These are phyloP conservation scores for Fusarium sp. DNA, from an alignment of 2,329 filamentous ascomycete genomes.

Conservation along the genomic window DNA sequence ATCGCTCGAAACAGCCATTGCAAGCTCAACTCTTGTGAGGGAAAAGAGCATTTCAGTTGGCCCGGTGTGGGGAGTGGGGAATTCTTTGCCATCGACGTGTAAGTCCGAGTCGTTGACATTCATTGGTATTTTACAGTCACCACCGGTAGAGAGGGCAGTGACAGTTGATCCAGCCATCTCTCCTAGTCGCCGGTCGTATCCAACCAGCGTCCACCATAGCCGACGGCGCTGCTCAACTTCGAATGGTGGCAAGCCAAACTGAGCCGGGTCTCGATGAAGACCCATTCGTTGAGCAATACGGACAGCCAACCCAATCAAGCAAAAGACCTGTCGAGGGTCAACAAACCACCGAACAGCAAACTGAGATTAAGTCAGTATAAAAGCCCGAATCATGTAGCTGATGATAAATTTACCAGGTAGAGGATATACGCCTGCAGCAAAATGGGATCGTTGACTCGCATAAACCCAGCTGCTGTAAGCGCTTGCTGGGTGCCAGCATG, in stretches of 20 bases:
- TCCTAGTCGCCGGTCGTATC: slow-evolving; percentile 75
- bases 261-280: slow-evolving; percentile 70
- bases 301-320: slow-evolving; percentile 71
- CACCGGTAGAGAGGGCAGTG: slow-evolving; percentile 64
- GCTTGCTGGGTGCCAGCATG: slow-evolving; percentile 71
- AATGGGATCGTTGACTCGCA: slow-evolving; percentile 72
- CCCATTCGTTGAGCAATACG: slow-evolving; percentile 76
- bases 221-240: slow-evolving; percentile 77
- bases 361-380: slow-evolving; percentile 35
- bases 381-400: neutral
- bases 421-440: slow-evolving; percentile 75
- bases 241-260: slow-evolving; percentile 64
- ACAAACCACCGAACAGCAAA: slow-evolving; percentile 65
- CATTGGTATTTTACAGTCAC: slow-evolving; percentile 67
- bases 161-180: slow-evolving; percentile 72
- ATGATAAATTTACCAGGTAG: slow-evolving; percentile 66
- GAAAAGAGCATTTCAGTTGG: slow-evolving; percentile 71
- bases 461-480: slow-evolving; percentile 73
- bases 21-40: slow-evolving; percentile 67
- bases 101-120: slow-evolving; percentile 73
- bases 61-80: slow-evolving; percentile 60
- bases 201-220: slow-evolving; percentile 77
- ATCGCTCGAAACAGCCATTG: slow-evolving; percentile 63
- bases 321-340: slow-evolving; percentile 63
- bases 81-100: slow-evolving; percentile 66